Evolutionary conservation across 2,329 filamentous ascomycete genomes (phyloP), one percentile per base, ranked within the genome.

Genomic region (Pezicula radicicola): DNA sequence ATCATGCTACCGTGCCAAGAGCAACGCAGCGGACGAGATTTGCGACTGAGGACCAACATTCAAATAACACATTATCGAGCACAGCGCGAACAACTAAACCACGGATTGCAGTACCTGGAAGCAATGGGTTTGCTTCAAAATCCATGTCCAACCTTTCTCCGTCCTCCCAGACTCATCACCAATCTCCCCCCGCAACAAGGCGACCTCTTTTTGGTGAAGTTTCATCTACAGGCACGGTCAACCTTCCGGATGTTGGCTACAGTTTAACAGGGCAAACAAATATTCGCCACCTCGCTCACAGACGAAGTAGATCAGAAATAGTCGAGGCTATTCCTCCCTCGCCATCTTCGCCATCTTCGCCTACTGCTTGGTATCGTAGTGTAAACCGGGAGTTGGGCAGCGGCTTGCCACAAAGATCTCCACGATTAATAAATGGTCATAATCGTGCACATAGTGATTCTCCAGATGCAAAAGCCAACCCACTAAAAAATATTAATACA

Each of bases 201-300:
- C 78, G 78, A 55, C 80, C 89, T 35, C 72, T 92, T 18, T 93
- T 93, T 71, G 89, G 89, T 36, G 89, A 92, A 68, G 79, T 92
- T 59, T 72, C 84, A 27, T 78, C 82, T n/a, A 75, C 82, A 60
- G 75, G 80, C 58, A 64, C 75, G 25, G 68, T 74, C 18, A 72
- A 77, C 46, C 72, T 75, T 48, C 84, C 82, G 5, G 84, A 83
- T 70, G 85, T 85, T 48, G 87, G 88, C 57, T 57, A 64, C 44
- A 55, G 69, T 33, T 63, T 72, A 46, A 72, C 78, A 47, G 74
- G 76, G 54, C 75, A 92, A 63, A 85, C 88, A n/a, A 84, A 78
- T 64, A 70, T 88, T 57, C 76, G 79, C 55, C 78, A 77, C 59
- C 68, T 55, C 63, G 68, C 48, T 55, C 77, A 80, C 57, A 75